phyloP scores from a whole-genome alignment of 2,329 filamentous ascomycete species.

The Penicillium expansum region DNA sequence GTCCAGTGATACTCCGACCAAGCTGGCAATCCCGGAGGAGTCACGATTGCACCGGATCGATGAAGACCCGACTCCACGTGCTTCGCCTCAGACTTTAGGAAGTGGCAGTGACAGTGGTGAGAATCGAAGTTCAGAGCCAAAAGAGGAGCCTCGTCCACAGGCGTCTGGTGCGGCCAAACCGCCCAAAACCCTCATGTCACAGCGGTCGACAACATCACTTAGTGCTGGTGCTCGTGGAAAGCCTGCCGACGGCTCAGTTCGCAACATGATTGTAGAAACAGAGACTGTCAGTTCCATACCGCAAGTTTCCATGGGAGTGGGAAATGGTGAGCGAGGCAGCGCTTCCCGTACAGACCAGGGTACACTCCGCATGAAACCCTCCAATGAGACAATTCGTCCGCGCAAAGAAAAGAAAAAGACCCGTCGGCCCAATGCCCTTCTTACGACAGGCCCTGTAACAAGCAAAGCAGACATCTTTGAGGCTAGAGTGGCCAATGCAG shows the following conservation, averaged over 20 bases:
- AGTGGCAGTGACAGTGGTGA: conserved; percentile 57
- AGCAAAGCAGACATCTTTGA: conserved; percentile 99
- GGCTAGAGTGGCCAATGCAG: conserved; percentile 90
- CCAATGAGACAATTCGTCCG: conserved; percentile 92
- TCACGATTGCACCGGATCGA: conserved; percentile 36
- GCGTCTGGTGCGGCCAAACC: conserved; percentile 41
- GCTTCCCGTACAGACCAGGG: conserved; percentile 63
- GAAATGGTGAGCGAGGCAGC: conserved; percentile 53
- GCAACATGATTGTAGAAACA: conserved; percentile 96
- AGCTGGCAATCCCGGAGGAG: conserved; percentile 40
- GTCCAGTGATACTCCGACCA: conserved; percentile 42
- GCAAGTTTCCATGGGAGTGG: conserved; percentile 70
- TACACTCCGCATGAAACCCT: conserved; percentile 80
- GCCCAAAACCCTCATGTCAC: conserved; percentile 55
- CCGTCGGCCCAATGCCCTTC: conserved; percentile 66
- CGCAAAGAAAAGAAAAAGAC: conserved; percentile 88
- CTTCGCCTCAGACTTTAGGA: conserved; percentile 53
- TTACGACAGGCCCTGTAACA: conserved; percentile 59
- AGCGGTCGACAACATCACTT: conserved; percentile 68
- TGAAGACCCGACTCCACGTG: conserved; percentile 40
- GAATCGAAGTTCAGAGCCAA: conserved; percentile 36
- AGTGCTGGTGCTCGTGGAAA: conserved; percentile 61
- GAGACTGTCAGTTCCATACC: conserved; percentile 92
- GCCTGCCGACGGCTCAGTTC: conserved; percentile 68
- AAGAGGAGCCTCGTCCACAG: conserved; percentile 38